A percentile compares a stretch with the other conserved stretches of the same genome.
These are phyloP conservation scores for Dendrobium huoshanense DNA, from an alignment of 106 monocot species.

Conservation along the genomic window DNA sequence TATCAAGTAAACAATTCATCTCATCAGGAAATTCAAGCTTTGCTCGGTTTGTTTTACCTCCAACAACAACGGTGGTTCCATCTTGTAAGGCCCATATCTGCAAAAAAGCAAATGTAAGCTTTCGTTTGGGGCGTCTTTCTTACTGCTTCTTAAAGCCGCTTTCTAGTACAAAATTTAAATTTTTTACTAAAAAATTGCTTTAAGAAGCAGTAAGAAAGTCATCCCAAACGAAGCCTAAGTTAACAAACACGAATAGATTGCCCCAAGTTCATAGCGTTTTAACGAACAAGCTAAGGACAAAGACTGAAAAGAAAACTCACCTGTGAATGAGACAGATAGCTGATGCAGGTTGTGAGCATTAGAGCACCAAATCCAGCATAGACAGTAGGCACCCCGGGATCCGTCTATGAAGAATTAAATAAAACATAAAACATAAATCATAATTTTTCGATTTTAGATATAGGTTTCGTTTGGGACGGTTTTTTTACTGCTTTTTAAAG, in stretches of 20 bases:
- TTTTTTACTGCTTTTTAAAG: no score
- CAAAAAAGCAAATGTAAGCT: not conserved
- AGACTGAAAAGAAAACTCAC: constrained; percentile 17
- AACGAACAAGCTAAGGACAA: not conserved
- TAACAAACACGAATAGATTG: not conserved
- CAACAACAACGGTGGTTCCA: constrained; percentile 77
- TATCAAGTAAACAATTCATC: constrained; percentile 69
- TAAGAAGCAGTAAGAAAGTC: no score
- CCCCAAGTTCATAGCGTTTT: not conserved
- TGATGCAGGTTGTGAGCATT: constrained; percentile 94
- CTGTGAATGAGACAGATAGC: constrained; percentile 92
- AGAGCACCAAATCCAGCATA: constrained; percentile 98
- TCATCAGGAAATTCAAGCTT: constrained; percentile 90
- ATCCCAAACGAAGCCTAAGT: not conserved
- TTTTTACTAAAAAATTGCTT: no score
- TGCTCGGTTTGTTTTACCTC: constrained; percentile 85
- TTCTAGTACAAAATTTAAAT: no score
- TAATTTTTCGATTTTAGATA: not conserved
- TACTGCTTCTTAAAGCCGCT: no score
- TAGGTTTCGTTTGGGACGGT: no score
- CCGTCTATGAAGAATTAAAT: constrained; percentile 36
- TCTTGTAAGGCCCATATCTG: constrained; percentile 99
- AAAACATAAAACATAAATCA: not conserved
- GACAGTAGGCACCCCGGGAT: constrained; percentile 86
- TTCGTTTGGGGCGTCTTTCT: no score